Evolutionary conservation across 129 eudicot species (phyloP), one percentile per base, ranked within the genome.

Genomic region (Flaveria robusta): DNA sequence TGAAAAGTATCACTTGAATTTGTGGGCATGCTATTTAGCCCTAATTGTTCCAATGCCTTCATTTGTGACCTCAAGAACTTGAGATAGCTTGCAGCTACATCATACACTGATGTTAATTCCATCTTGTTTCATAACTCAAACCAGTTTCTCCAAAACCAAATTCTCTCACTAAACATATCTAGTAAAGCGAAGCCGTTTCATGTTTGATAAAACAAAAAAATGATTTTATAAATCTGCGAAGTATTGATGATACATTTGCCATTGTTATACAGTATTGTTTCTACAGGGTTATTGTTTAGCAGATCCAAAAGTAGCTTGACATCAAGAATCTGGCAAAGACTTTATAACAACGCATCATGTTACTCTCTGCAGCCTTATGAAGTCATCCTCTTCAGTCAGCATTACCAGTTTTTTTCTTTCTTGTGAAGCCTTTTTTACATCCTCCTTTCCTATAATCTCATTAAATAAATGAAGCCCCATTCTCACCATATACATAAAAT

Each of bases 341-440:
- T 14, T 58, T 41, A 74, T 55, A 41, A 74, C 24, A 75, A 75
- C 18, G 37, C 59, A 49, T 50, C 66, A 15, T 13, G 13, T 5
- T 26, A 42, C 43, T 43, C 70, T 74, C 71, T 66, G 52, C 42
- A 50, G 55, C 43, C 26, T 50, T 69, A 42, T 42, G 16, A 68
- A 41, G 41, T 43, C 79, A 74, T 59, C 71, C 20, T 31, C 66
- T 19, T 54, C 60, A 46, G 71, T 64, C 19, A 64, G 18, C 9
- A 18, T 63, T 47, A 46, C 62, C 46, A 19, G 29, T 23, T 42
- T 24, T 27, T 60, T 63, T 15, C 68, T 15, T 15, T n/a, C 68
- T 73, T 37, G 67, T 56, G 50, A 37, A 73, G 37, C 60, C 69
- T n/a, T n/a, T 77, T 16, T 39, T n/a, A 42, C 59, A 68, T 19